phyloP scores from a whole-genome alignment of 179 eudicot species.

The Beta lomatogona region DNA sequence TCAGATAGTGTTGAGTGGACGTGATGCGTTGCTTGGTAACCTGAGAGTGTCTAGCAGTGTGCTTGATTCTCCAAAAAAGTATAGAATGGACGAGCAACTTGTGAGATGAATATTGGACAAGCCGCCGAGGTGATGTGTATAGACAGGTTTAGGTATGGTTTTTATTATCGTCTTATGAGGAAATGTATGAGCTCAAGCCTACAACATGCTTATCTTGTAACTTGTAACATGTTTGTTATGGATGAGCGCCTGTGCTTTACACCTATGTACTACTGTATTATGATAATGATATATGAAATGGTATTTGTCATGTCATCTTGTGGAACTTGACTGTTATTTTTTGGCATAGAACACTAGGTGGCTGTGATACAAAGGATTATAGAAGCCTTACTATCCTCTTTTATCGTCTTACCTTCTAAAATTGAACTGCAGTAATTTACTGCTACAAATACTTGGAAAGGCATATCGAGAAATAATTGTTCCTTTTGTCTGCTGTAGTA shows the following conservation, averaged over 20 bases:
- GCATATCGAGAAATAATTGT: neutral
- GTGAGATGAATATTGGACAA: conserved; percentile 37
- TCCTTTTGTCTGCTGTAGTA: neutral
- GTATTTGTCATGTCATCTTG: conserved; percentile 21
- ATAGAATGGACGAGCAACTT: conserved; percentile 36
- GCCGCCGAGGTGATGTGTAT: conserved; percentile 12
- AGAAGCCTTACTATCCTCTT: neutral
- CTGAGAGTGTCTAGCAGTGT: conserved; percentile 50
- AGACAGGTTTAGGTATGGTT: conserved; percentile 35
- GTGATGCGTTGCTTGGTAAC: conserved; percentile 77
- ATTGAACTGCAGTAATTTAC: neutral
- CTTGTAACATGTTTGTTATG: conserved; percentile 15
- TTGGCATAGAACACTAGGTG: neutral
- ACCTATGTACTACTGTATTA: conserved; percentile 22
- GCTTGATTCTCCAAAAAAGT: conserved; percentile 37
- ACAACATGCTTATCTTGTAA: conserved; percentile 24
- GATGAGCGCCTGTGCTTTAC: conserved; percentile 23
- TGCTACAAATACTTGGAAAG: neutral
- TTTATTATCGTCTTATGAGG: conserved; percentile 9
- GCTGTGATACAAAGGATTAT: neutral
- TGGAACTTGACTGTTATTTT: neutral
- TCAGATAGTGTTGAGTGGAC: conserved; percentile 69
- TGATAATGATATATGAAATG: conserved; percentile 29
- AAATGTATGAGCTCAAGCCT: conserved; percentile 17
- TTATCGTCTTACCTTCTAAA: neutral